These are phyloP conservation scores for Eleusine indica DNA, from an alignment of 176 grass and related monocot species.

Conservation along the genomic window DNA sequence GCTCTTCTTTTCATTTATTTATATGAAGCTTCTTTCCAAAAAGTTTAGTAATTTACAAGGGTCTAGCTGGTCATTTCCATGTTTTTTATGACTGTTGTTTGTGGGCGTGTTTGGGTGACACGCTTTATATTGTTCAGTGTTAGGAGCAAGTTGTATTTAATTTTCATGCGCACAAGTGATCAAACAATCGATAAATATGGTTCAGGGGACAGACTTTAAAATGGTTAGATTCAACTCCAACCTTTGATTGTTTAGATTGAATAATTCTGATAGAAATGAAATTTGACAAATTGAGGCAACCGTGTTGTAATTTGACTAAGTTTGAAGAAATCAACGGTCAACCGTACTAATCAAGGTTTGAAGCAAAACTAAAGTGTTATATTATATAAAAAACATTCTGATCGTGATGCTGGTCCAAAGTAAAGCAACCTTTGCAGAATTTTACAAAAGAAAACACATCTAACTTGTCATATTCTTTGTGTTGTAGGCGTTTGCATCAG, in stretches of 20 bases:
- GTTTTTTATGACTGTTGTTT: background rate
- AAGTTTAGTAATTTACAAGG: background rate
- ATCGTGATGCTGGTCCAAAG: background rate
- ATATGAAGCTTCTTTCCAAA: background rate
- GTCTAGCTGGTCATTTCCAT: slow-evolving; percentile 12
- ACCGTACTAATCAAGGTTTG: background rate
- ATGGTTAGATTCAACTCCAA: background rate
- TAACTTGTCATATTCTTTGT: slow-evolving; percentile 14
- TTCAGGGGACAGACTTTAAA: background rate
- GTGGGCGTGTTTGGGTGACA: background rate
- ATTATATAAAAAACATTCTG: slow-evolving; percentile 1
- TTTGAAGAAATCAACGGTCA: background rate
- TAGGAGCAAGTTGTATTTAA: slow-evolving; percentile 17
- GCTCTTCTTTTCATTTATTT: background rate
- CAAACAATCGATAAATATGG: background rate
- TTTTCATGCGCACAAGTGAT: background rate
- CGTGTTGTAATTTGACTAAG: background rate
- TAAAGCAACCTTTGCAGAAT: slow-evolving; percentile 4
- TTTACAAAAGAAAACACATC: slow-evolving; percentile 15
- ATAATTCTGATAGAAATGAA: background rate
- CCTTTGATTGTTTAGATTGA: slow-evolving; percentile 19
- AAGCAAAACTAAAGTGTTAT: slow-evolving; percentile 21
- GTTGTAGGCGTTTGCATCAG: slow-evolving; percentile 87
- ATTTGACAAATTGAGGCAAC: slow-evolving; percentile 5
- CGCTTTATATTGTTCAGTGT: background rate